These are phyloP conservation scores for Strobilomyces echinocephalus DNA, from an alignment of 768 basidiomycete genomes.

Conservation along the genomic window DNA sequence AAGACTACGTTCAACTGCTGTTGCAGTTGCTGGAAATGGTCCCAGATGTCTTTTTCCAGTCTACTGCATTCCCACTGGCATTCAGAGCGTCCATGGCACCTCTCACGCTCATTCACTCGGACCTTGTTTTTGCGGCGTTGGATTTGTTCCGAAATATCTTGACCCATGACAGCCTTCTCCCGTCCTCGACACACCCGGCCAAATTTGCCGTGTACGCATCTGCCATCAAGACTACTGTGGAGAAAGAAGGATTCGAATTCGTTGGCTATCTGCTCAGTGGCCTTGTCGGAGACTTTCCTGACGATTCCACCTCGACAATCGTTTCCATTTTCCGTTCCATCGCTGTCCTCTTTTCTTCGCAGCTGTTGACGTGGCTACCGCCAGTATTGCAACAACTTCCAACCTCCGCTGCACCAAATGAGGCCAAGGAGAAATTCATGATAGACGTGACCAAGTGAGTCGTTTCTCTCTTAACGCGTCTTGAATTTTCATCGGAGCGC, in stretches of 20 bases:
- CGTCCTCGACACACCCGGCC: constrained; percentile 46
- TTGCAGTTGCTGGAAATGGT: constrained; percentile 59
- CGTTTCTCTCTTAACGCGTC: not conserved
- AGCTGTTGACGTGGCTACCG: constrained; percentile 70
- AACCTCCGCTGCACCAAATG: constrained; percentile 50
- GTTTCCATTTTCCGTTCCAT: constrained; percentile 75
- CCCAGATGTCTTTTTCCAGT: constrained; percentile 77
- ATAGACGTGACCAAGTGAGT: constrained; percentile 70
- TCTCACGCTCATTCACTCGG: constrained; percentile 77
- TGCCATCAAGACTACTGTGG: constrained; percentile 56
- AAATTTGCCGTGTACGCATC: constrained; percentile 60
- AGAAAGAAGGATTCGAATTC: constrained; percentile 70
- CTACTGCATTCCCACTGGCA: constrained; percentile 69
- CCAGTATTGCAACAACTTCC: constrained; percentile 69
- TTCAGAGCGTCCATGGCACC: constrained; percentile 74
- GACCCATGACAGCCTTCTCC: constrained; percentile 63
- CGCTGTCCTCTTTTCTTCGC: constrained; percentile 59
- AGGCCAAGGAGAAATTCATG: constrained; percentile 69
- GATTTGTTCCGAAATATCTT: constrained; percentile 76
- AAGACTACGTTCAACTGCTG: constrained; percentile 87
- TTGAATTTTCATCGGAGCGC: not conserved
- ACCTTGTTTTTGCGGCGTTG: constrained; percentile 76
- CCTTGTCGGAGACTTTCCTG: constrained; percentile 82
- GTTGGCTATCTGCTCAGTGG: constrained; percentile 68
- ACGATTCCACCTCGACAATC: constrained; percentile 70